Conservation (phyloP, 2,329 filamentous ascomycete genomes). For the Blumeria graminis region DNA sequence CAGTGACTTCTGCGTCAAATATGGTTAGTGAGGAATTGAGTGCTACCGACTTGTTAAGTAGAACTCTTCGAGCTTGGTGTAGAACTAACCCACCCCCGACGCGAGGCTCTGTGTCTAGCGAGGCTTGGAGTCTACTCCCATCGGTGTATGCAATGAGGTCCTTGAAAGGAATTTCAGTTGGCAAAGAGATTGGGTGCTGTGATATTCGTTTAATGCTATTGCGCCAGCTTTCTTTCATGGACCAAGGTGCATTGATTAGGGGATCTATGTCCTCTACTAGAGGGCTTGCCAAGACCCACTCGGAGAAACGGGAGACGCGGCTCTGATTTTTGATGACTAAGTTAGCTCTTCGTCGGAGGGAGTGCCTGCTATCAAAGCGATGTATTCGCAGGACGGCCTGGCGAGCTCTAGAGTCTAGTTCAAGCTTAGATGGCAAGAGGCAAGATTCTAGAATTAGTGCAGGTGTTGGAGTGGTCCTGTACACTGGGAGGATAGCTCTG, state of each 20-base stretch:
- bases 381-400: background rate
- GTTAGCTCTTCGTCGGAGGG: background rate
- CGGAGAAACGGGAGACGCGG: background rate
- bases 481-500: background rate
- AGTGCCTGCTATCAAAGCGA: background rate
- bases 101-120: no score
- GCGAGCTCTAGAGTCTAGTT: background rate
- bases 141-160: background rate
- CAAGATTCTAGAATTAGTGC: background rate
- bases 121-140: no score
- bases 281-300: background rate
- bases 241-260: background rate
- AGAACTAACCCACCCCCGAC: no score
- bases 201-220: background rate
- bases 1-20: background rate
- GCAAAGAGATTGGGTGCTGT: background rate
- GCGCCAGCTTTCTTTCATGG: no score
- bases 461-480: background rate
- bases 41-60: no score
- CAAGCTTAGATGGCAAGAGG: background rate
- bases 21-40: background rate
- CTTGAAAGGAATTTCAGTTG: background rate
- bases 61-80: no score
- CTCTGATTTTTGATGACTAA: background rate
- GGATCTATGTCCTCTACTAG: background rate